Evolutionary conservation across 805 yeast species (phyloP).

Genomic region (Yarrowia keelungensis): DNA sequence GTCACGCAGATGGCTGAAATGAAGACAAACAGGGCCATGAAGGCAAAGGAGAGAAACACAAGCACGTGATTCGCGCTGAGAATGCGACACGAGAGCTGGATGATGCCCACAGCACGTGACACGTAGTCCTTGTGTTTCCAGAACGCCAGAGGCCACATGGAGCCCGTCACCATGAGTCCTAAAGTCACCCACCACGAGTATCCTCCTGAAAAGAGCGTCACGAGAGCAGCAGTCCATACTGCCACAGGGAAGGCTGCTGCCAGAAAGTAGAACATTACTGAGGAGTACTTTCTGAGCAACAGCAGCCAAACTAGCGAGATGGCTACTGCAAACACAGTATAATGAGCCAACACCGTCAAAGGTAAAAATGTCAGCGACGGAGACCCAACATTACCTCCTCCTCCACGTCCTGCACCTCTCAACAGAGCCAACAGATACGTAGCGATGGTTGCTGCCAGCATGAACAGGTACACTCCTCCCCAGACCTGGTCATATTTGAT

Average conservation of each 20-base stretch:
- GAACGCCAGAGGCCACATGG: constrained; percentile 46
- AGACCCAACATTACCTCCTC: not conserved
- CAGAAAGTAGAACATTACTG: constrained; percentile 40
- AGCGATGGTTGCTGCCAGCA: constrained; percentile 47
- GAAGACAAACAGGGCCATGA: constrained; percentile 46
- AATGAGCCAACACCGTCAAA: constrained; percentile 41
- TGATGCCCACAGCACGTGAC: constrained; percentile 49
- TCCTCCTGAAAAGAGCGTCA: constrained; percentile 6
- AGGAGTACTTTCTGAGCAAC: constrained; percentile 45
- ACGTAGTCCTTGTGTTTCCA: constrained; percentile 46
- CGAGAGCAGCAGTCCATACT: constrained; percentile 14
- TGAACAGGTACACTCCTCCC: constrained; percentile 45
- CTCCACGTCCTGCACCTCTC: constrained; percentile 42
- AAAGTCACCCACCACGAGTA: constrained; percentile 25
- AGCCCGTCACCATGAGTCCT: constrained; percentile 45
- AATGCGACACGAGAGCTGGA: constrained; percentile 50
- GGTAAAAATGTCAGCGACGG: constrained; percentile 8
- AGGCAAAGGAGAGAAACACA: constrained; percentile 46
- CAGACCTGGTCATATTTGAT: constrained; percentile 44
- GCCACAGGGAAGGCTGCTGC: constrained; percentile 29
- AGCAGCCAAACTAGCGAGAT: constrained; percentile 48
- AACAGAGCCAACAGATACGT: constrained; percentile 48
- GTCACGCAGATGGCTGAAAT: constrained; percentile 51
- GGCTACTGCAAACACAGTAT: constrained; percentile 45
- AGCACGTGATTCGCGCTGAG: constrained; percentile 49